phyloP scores from a whole-genome alignment of 2,329 filamentous ascomycete genomes.

The Fusarium pseudonygamai region DNA sequence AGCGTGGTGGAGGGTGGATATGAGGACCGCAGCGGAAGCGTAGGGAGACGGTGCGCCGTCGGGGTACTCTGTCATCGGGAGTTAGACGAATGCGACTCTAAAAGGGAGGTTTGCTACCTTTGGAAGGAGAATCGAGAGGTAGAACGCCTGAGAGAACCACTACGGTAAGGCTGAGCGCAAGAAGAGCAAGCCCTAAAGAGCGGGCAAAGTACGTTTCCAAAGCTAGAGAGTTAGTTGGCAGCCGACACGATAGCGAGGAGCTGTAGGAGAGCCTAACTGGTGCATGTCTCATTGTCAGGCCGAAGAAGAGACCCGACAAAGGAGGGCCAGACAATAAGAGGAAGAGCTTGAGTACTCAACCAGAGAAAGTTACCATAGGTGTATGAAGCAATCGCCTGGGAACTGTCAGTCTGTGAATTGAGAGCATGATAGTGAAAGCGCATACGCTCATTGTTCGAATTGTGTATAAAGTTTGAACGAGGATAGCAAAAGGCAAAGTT shows the following conservation, averaged over 20 bases:
- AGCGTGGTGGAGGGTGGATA: slow-evolving; percentile 74
- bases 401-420: slow-evolving; percentile 1
- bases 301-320: slow-evolving; percentile 58
- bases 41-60: slow-evolving; percentile 65
- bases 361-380: slow-evolving; percentile 62
- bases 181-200: slow-evolving; percentile 72
- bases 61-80: slow-evolving; percentile 13
- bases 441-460: slow-evolving; percentile 34
- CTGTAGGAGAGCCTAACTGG: slow-evolving; percentile 38
- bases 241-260: neutral
- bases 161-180: slow-evolving; percentile 70
- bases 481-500: neutral
- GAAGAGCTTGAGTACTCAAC: slow-evolving; percentile 58
- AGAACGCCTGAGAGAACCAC: slow-evolving; percentile 76
- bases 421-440: neutral
- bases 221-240: slow-evolving; percentile 33
- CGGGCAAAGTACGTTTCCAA: slow-evolving; percentile 80
- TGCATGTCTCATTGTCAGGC: slow-evolving; percentile 44
- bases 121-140: slow-evolving; percentile 66
- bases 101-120: slow-evolving; percentile 44
- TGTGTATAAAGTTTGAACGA: neutral
- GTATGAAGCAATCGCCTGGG: slow-evolving; percentile 60
- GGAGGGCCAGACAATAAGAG: slow-evolving; percentile 59
- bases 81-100: neutral
- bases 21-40: slow-evolving; percentile 70